Base-by-base conservation (phyloP, 1,284 basidiomycete species). In the Termitomyces sp. region DNA sequence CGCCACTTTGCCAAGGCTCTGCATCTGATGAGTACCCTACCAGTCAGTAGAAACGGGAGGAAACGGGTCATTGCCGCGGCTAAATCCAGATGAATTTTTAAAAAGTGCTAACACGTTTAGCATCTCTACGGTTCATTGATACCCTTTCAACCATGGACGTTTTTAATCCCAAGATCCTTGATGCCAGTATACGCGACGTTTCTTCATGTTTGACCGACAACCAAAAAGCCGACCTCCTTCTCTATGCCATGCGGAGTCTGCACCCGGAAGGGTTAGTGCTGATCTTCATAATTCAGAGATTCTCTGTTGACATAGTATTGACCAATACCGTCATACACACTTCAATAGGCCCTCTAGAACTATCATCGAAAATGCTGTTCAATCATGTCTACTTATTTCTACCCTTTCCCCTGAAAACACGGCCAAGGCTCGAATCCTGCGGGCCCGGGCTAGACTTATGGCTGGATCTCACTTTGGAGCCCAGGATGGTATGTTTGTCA, bases 121-220 rank as follows among this genome's bases (percentile, higher is more conserved):
- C 19, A 40, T 33, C 47, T 50, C 28, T n/a, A 31, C 13, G n/a
- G 6, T 10, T 21, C 15, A 50, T 15, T 36, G 17, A 21, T 41
- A 26, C 41, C 39, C 33, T 17, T 17, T 17, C 44, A n/a, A 36
- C 45, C 33, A 80, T 80, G 79, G 78, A 77, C 64, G 73, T 84
- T 56, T 87, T 88, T 73, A 88, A 88, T 65, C 83, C 84, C 5
- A 83, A 81, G 63, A 86, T 87, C 59, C 74, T 87, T 45, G 84
- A 88, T 62, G 84, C 85, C 24, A 81, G 82, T 70, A 82, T 86
- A 64, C 82, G 81, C 49, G 82, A 86, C 63, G 80, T 84, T 33
- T 74, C 79, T 1, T 71, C 75, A 7, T 76, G 73, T 54, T 76
- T 88, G 34, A 73, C 77, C 2, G 79, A 83, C 62, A 79, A 78